Conservation (phyloP, 805 yeast species). For the Saccharomycopsis oosterbeekiorum region DNA sequence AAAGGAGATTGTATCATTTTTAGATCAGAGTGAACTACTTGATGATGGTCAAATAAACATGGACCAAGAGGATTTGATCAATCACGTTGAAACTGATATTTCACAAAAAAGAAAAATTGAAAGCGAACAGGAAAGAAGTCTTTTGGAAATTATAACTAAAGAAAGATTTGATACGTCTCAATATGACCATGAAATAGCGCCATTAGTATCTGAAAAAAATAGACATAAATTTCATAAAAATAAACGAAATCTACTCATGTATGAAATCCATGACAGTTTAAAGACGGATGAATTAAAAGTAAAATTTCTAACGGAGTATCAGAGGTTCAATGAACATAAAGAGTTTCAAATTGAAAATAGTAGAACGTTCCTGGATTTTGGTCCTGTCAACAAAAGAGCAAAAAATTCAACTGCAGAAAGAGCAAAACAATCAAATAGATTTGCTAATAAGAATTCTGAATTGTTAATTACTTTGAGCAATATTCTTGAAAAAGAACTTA, state of each 20-base stretch:
- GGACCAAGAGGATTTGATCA: not conserved
- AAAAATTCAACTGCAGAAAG: not conserved
- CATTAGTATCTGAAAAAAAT: not conserved
- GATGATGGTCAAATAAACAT: not conserved
- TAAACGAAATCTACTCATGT: not conserved
- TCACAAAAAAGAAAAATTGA: not conserved
- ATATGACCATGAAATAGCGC: not conserved
- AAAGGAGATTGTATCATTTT: not conserved
- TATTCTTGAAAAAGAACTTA: not conserved
- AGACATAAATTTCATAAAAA: not conserved
- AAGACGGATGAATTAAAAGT: not conserved
- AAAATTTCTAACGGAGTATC: conserved; percentile 1
- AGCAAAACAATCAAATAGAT: not conserved
- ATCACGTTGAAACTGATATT: not conserved
- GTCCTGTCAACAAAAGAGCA: not conserved
- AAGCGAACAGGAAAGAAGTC: not conserved
- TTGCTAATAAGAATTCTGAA: not conserved
- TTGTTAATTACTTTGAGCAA: not conserved
- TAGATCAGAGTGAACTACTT: not conserved
- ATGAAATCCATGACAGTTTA: not conserved
- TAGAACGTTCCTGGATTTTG: not conserved
- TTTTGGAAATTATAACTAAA: not conserved
- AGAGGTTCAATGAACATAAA: not conserved
- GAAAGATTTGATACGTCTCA: not conserved
- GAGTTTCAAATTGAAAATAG: conserved; percentile 2